phyloP scores from a whole-genome alignment of 495 filamentous ascomycete genomes.

The Cryomyces minteri region DNA sequence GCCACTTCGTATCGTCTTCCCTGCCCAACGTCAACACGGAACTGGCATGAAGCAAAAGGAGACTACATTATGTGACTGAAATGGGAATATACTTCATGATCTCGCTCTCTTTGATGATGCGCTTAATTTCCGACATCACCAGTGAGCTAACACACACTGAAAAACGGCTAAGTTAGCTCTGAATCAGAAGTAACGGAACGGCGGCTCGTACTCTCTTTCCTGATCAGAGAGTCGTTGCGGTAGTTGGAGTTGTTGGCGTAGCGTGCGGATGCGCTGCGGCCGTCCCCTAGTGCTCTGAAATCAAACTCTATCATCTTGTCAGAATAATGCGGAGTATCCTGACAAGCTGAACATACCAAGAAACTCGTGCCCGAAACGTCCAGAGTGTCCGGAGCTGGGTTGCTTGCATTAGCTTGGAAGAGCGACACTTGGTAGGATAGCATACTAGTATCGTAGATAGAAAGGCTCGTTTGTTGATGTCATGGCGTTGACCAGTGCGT shows the following conservation, averaged over 20 bases:
- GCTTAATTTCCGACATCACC: conserved; percentile 88
- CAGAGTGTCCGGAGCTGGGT: conserved; percentile 83
- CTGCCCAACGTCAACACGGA: conserved; percentile 23
- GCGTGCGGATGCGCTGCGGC: conserved; percentile 82
- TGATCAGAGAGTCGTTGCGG: conserved; percentile 93
- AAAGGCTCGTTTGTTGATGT: conserved; percentile 56
- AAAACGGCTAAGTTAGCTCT: neutral
- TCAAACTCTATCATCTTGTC: conserved; percentile 60
- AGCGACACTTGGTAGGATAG: conserved; percentile 16
- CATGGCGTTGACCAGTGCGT: conserved; percentile 12
- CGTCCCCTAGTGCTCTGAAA: conserved; percentile 81
- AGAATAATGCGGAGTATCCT: conserved; percentile 1
- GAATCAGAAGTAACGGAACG: neutral
- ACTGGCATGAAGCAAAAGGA: conserved; percentile 3
- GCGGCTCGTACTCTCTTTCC: conserved; percentile 81
- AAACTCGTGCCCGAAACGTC: conserved; percentile 97
- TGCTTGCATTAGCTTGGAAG: conserved; percentile 21
- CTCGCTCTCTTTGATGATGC: conserved; percentile 94
- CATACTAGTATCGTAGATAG: conserved; percentile 94
- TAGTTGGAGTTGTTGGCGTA: conserved; percentile 99
- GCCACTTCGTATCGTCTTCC: conserved; percentile 99
- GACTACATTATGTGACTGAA: conserved; percentile 93
- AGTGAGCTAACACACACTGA: conserved; percentile 90
- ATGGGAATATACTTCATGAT: conserved; percentile 66
- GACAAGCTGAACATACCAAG: conserved; percentile 42